Percentiles rank a stretch among this genome's conserved stretches.
These are phyloP conservation scores for Sanguinoderma infundibulare DNA, from an alignment of 1,284 basidiomycete species.

Conservation along the genomic window DNA sequence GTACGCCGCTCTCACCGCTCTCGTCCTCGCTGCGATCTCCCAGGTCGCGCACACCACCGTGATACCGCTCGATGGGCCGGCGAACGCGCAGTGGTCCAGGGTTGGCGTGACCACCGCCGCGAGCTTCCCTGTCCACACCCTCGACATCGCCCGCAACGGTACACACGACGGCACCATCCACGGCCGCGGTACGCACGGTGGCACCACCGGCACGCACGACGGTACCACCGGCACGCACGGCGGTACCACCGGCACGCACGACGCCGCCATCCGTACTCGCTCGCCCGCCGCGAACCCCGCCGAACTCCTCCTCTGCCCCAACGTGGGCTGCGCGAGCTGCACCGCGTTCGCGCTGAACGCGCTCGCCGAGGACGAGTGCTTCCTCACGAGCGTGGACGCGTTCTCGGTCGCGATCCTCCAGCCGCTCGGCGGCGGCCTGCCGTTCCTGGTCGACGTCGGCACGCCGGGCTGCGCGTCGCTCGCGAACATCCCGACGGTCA, in stretches of 20 bases:
- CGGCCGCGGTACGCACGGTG: neutral
- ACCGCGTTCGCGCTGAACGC: slow-evolving; percentile 3
- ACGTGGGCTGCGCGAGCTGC: slow-evolving; percentile 6
- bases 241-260: neutral
- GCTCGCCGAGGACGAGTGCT: slow-evolving; percentile 1
- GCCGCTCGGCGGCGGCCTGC: slow-evolving; percentile 8
- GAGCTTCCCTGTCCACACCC: slow-evolving; percentile 10
- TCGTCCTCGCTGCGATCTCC: slow-evolving; percentile 2
- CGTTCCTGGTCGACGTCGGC: slow-evolving; percentile 11
- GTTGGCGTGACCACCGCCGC: slow-evolving; percentile 4
- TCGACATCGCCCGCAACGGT: neutral
- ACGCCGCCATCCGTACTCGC: neutral
- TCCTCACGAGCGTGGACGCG: neutral
- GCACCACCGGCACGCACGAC: neutral
- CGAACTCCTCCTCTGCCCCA: slow-evolving; percentile 8
- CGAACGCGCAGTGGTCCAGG: neutral
- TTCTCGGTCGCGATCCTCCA: slow-evolving; percentile 9
- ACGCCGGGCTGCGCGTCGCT: slow-evolving; percentile 5
- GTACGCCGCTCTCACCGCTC: slow-evolving; percentile 6
- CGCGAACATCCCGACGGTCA: slow-evolving; percentile 11
- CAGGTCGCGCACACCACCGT: slow-evolving; percentile 3
- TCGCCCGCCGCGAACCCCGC: neutral
- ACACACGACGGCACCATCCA: slow-evolving; percentile 1
- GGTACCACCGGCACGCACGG: neutral
- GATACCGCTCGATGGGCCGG: neutral